Conservation (phyloP, 73 alveolate genomes). For the Blepharisma japonicum region DNA sequence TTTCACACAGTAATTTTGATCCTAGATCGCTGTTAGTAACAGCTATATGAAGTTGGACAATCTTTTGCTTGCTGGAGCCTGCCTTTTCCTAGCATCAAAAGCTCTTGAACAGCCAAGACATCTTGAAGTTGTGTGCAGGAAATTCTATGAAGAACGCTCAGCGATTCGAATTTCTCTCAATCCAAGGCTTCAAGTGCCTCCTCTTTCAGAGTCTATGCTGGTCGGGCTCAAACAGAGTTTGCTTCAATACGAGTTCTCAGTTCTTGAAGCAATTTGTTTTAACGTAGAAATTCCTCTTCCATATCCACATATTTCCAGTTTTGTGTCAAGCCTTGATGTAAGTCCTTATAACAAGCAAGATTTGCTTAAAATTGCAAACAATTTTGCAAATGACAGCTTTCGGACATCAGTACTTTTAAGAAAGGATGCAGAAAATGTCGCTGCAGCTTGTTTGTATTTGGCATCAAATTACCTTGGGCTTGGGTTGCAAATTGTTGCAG, state of each 20-base stretch:
- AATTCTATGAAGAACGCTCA: neutral
- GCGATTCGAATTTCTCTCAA: neutral
- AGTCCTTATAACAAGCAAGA: neutral
- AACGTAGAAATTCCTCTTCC: neutral
- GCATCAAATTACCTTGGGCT: neutral
- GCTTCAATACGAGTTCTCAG: neutral
- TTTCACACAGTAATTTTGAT: constrained; percentile 11
- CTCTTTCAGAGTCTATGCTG: constrained; percentile 4
- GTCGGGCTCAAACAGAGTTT: neutral
- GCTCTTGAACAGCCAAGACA: constrained; percentile 2
- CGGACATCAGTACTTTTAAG: neutral
- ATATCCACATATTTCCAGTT: neutral
- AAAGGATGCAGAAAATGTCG: neutral
- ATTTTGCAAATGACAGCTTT: neutral
- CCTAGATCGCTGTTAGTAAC: neutral
- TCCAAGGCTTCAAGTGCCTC: constrained; percentile 19
- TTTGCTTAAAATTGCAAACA: neutral
- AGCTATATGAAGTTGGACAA: neutral
- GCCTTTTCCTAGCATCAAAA: neutral
- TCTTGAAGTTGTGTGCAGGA: neutral
- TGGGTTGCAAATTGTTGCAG: neutral
- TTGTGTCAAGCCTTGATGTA: neutral
- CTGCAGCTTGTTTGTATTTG: constrained; percentile 10
- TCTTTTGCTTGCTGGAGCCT: constrained; percentile 2
- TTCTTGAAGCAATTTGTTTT: neutral